Conservation (phyloP, 139 green algal species). For the Chlamydomonas eustigma region DNA sequence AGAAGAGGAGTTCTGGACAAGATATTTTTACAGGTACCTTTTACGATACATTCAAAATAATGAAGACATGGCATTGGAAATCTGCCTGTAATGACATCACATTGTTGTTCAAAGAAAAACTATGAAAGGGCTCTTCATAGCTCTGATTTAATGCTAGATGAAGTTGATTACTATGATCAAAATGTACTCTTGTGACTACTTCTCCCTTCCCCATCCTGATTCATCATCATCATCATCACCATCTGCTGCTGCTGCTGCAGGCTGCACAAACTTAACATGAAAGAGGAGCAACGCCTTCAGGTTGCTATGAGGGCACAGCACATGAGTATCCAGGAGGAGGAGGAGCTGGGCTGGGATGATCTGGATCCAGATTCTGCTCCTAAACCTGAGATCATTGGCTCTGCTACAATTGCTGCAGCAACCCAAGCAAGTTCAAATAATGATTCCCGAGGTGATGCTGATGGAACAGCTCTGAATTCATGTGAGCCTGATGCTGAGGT, state of each 20-base stretch:
- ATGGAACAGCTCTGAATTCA: too few species aligned
- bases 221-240: too few species aligned
- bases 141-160: too few species aligned
- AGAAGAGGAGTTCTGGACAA: conserved; percentile 73
- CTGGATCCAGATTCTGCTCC: conserved; percentile 9
- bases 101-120: not conserved
- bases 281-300: conserved; percentile 56
- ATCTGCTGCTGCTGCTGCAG: conserved; percentile 42
- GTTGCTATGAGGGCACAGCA: conserved; percentile 49
- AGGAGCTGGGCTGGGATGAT: conserved; percentile 45
- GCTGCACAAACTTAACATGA: conserved; percentile 57
- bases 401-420: not conserved
- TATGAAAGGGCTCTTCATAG: too few species aligned
- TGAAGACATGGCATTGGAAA: not conserved
- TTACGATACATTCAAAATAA: conserved; percentile 21
- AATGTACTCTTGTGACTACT: too few species aligned
- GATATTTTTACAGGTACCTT: conserved; percentile 88
- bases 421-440: not conserved
- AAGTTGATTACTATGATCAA: too few species aligned
- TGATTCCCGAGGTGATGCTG: not conserved
- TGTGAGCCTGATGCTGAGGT: too few species aligned
- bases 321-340: conserved; percentile 47
- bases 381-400: not conserved
- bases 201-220: too few species aligned
- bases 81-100: not conserved